Conservation (phyloP, 352 stramenopile species). For the Globisporangium orthogonon region DNA sequence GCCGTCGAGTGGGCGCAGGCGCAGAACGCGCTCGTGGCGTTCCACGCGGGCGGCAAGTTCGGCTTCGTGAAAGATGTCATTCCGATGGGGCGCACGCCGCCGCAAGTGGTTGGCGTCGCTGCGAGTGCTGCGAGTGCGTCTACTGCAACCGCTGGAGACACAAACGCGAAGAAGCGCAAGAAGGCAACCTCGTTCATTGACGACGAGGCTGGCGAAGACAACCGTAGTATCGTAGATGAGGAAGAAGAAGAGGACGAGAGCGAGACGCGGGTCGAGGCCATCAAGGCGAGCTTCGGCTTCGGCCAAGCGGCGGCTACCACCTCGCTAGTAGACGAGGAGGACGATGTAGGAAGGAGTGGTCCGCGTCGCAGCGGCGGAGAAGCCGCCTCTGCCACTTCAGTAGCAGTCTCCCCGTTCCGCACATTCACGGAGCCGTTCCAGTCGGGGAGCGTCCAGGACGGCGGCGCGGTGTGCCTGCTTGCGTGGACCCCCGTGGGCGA, state of each 20-base stretch:
- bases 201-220: conserved; percentile 36
- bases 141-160: background rate
- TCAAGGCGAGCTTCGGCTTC: conserved; percentile 83
- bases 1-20: conserved; percentile 53
- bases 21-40: conserved; percentile 48
- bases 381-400: background rate
- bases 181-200: conserved; percentile 37
- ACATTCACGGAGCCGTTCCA: conserved; percentile 64
- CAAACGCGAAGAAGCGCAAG: conserved; percentile 14
- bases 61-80: conserved; percentile 65
- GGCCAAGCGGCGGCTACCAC: conserved; percentile 16
- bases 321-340: conserved; percentile 18
- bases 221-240: conserved; percentile 22
- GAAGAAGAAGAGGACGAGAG: conserved; percentile 45
- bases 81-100: conserved; percentile 41
- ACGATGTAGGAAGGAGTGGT: conserved; percentile 6
- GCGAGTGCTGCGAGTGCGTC: background rate
- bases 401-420: conserved; percentile 14
- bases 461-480: conserved; percentile 42
- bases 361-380: background rate
- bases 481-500: conserved; percentile 73
- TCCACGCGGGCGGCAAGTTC: conserved; percentile 53
- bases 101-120: conserved; percentile 18
- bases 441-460: conserved; percentile 39
- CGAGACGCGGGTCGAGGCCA: conserved; percentile 66